phyloP scores from a whole-genome alignment of 768 basidiomycete species.

The Mycena leptocephala region DNA sequence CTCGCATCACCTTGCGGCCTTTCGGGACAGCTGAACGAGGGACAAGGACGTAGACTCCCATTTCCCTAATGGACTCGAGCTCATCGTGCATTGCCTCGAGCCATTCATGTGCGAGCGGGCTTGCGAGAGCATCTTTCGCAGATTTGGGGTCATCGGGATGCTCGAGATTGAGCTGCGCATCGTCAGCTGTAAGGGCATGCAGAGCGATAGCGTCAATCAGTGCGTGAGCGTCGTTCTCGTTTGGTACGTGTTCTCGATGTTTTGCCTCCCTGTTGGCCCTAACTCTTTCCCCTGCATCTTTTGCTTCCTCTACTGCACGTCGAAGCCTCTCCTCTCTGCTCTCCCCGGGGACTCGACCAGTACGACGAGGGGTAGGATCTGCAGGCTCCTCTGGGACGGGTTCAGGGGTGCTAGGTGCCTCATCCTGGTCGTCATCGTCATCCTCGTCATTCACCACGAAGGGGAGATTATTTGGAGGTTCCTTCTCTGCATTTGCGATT shows the following conservation, averaged over 20 bases:
- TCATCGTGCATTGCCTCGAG: conserved; percentile 35
- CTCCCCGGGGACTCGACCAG: background rate
- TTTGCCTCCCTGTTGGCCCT: background rate
- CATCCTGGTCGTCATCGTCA: background rate
- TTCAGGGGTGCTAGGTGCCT: background rate
- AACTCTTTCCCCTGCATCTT: background rate
- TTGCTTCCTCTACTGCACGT: background rate
- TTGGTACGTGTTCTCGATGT: background rate
- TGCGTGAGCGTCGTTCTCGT: background rate
- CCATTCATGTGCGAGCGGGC: conserved; percentile 30
- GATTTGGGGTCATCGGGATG: background rate
- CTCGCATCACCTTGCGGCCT: conserved; percentile 48
- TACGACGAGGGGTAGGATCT: background rate
- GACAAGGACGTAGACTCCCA: conserved; percentile 46
- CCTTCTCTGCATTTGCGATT: background rate
- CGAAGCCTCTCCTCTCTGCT: background rate
- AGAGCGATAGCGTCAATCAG: background rate
- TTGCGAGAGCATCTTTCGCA: background rate
- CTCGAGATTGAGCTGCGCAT: background rate
- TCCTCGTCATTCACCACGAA: background rate
- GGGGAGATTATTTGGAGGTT: background rate
- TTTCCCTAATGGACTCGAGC: conserved; percentile 44
- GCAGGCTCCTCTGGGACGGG: background rate
- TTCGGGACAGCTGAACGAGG: conserved; percentile 35
- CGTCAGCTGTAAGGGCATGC: background rate